These are phyloP conservation scores for Exobasidium rhododendri DNA, from an alignment of 1,284 basidiomycete genomes.

Conservation along the genomic window DNA sequence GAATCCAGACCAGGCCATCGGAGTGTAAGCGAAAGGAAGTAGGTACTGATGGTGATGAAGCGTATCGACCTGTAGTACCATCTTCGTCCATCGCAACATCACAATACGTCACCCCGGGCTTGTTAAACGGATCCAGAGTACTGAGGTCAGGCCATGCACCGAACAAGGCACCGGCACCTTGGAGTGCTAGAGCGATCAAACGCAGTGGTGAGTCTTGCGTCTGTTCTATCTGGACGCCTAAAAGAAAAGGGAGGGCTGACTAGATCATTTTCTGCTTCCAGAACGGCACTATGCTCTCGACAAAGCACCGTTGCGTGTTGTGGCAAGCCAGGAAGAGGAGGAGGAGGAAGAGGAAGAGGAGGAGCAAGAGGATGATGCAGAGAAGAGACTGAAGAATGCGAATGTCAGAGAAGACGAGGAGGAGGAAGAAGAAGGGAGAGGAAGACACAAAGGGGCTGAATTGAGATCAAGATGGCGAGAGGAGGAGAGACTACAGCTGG, in stretches of 20 bases:
- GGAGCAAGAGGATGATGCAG: conserved; percentile 21
- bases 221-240: neutral
- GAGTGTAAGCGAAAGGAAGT: neutral
- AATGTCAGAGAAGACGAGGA: neutral
- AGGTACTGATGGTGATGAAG: too few relatives aligned
- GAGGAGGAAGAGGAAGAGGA: conserved; percentile 38
- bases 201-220: conserved; percentile 1
- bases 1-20: neutral
- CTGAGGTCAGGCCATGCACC: neutral
- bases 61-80: too few relatives aligned
- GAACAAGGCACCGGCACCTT: conserved; percentile 1
- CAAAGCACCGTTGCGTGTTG: neutral
- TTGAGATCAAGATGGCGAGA: conserved; percentile 15
- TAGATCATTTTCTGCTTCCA: neutral
- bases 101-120: neutral
- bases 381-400: neutral
- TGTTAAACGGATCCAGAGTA: neutral
- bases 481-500: conserved; percentile 9
- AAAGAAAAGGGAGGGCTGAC: too few relatives aligned
- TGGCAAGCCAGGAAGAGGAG: conserved; percentile 24
- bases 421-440: conserved; percentile 6
- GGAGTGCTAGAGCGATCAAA: conserved; percentile 1
- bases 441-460: conserved; percentile 19
- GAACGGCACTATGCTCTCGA: neutral
- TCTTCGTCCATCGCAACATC: neutral